phyloP scores from a whole-genome alignment of 306 rosid species.

The Boehmeria nivea region DNA sequence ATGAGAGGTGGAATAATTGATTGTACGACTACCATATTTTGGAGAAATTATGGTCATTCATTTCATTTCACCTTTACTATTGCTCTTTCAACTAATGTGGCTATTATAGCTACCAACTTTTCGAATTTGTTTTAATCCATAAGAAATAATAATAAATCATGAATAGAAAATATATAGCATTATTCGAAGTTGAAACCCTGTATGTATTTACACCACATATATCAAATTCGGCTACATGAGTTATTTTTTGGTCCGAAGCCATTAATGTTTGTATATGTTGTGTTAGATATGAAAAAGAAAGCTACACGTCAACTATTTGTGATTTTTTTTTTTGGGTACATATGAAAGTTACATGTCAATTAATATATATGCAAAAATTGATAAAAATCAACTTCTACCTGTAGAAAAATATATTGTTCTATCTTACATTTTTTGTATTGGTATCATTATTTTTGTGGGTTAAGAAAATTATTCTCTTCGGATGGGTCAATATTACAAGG shows the following conservation, averaged over 20 bases:
- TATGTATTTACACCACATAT: background rate
- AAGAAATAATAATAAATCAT: background rate
- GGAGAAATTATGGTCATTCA: background rate
- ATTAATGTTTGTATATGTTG: background rate
- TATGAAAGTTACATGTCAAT: background rate
- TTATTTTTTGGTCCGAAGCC: background rate
- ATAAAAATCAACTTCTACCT: background rate
- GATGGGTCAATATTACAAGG: too few relatives aligned
- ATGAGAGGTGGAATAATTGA: too few relatives aligned
- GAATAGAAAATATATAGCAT: background rate
- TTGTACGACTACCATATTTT: too few relatives aligned
- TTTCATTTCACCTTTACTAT: background rate
- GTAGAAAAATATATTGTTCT: background rate
- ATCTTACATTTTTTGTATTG: too few relatives aligned
- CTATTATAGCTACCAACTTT: background rate
- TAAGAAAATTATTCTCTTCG: too few relatives aligned
- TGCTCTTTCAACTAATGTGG: background rate
- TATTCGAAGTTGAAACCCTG: background rate
- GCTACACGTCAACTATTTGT: background rate
- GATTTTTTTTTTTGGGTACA: background rate
- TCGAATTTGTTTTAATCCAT: background rate
- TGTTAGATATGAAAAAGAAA: background rate
- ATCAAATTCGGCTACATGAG: background rate
- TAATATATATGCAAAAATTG: background rate
- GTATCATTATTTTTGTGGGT: too few relatives aligned